A percentile compares a stretch with the other conserved stretches of the same genome.
These are phyloP conservation scores for Quercus gilva DNA, from an alignment of 306 rosid species.

Conservation along the genomic window DNA sequence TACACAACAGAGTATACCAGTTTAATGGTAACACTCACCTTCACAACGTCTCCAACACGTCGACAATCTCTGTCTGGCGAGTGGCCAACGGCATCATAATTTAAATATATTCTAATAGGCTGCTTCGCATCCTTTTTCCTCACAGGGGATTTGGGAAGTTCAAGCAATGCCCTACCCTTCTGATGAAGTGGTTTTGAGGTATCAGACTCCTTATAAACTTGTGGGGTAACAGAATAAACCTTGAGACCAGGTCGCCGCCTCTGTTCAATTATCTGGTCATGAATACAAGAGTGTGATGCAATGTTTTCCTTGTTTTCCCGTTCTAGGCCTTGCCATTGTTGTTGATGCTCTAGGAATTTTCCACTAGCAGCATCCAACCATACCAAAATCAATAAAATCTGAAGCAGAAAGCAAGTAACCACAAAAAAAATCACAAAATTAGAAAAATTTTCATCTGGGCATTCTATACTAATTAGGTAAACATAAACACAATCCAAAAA, in stretches of 20 bases:
- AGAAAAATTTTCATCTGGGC: background rate
- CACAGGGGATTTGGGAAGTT: slow-evolving; percentile 35
- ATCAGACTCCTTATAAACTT: slow-evolving; percentile 57
- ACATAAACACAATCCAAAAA: background rate
- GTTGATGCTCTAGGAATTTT: slow-evolving; percentile 33
- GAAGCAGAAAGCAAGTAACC: slow-evolving; percentile 29
- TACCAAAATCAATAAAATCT: slow-evolving; percentile 62
- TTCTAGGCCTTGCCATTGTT: slow-evolving; percentile 42
- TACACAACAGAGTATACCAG: background rate
- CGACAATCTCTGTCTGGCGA: slow-evolving; percentile 90
- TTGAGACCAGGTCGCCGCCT: slow-evolving; percentile 86
- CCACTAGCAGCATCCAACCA: slow-evolving; percentile 53
- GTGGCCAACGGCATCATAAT: slow-evolving; percentile 98
- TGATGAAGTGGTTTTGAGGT: slow-evolving; percentile 47
- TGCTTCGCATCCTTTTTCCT: slow-evolving; percentile 57
- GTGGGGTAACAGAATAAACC: slow-evolving; percentile 88
- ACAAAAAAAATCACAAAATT: background rate
- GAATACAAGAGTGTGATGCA: slow-evolving; percentile 92
- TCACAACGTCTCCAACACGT: slow-evolving; percentile 72
- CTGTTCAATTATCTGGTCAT: slow-evolving; percentile 89
- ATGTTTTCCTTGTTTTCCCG: slow-evolving; percentile 44
- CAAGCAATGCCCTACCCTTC: slow-evolving; percentile 81
- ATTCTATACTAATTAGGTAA: background rate
- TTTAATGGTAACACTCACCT: slow-evolving; percentile 48
- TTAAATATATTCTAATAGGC: slow-evolving; percentile 90